These are phyloP conservation scores for Quercus engelmannii DNA, from an alignment of 306 rosid species.

Conservation along the genomic window DNA sequence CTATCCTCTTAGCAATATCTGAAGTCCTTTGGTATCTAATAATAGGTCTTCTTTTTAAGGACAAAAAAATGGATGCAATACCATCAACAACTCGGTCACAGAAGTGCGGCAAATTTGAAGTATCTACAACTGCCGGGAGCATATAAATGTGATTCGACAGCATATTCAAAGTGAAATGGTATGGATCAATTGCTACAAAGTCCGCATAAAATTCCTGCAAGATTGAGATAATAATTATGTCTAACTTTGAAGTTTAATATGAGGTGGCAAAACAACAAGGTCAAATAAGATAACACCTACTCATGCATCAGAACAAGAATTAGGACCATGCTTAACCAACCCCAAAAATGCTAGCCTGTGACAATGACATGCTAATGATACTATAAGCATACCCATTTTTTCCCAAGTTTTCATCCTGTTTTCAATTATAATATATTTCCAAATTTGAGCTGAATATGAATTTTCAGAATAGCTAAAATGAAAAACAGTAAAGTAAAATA, in stretches of 20 bases:
- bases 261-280: not conserved
- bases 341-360: not conserved
- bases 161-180: slow-evolving; percentile 79
- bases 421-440: not conserved
- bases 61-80: slow-evolving; percentile 77
- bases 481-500: not conserved
- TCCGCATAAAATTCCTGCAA: slow-evolving; percentile 91
- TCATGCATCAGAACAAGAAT: not conserved
- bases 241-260: slow-evolving; percentile 21
- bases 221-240: slow-evolving; percentile 28
- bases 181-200: slow-evolving; percentile 81
- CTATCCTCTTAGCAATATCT: slow-evolving; percentile 85
- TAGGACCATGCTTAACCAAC: not conserved
- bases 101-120: slow-evolving; percentile 59
- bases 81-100: slow-evolving; percentile 85
- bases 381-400: slow-evolving; percentile 2
- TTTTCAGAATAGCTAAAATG: not conserved
- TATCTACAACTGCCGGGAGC: slow-evolving; percentile 93
- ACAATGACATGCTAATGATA: not conserved
- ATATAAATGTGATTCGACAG: slow-evolving; percentile 73
- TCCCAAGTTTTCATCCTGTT: not conserved
- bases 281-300: not conserved
- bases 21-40: slow-evolving; percentile 94
- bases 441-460: not conserved
- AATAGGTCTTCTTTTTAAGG: slow-evolving; percentile 81